Evolutionary conservation across 2,329 filamentous ascomycete species (phyloP), one percentile per base, ranked within the genome.

Genomic region (Penicillium sp.): DNA sequence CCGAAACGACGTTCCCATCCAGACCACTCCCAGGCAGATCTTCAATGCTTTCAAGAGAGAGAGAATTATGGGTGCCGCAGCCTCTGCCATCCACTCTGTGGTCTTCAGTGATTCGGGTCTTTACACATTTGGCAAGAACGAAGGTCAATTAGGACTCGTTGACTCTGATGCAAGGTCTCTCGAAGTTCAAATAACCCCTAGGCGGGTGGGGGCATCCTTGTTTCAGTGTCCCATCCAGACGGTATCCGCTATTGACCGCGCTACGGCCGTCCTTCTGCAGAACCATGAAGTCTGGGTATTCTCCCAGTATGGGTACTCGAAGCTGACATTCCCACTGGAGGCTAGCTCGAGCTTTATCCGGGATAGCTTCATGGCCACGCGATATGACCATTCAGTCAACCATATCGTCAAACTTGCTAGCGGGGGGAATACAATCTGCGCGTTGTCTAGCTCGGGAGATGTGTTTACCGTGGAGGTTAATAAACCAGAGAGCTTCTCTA

Each of bases 91-190:
- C 34, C 94, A 99, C 74, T 97, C 94, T 0, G 92, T 95, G 3
- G 91, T 91, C 0, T 89, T 94, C 67, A 97, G 91, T 0, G 81
- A 83, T 1, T 85, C 86, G 0, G 90, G 91, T 1, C 77, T 99
- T 1, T 99, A 90, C 69, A 96, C 91, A 2, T 99, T 96, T 81
- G 94, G 94, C 19, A 95, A 94, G 66, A 99, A 97, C 65, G 87
- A 92, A 63, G 94, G 94, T 1, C 94, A 99, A 71, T 83, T 99
- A 43, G 94, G 92, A 5, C 82, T 99, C 49, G 92, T 97, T 77
- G 94, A 97, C 71, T 93, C 94, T 0, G 93, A 97, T 74, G 95
- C 94, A 23, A 86, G 92, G 42, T 97, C 92, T 0, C 82, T 97
- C 5, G 90, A 94, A 63, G 78, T 88, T n/a, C 94, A 97, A 68